These are phyloP conservation scores for Podospora fimiseda DNA, from an alignment of 495 filamentous ascomycete genomes.

Conservation along the genomic window DNA sequence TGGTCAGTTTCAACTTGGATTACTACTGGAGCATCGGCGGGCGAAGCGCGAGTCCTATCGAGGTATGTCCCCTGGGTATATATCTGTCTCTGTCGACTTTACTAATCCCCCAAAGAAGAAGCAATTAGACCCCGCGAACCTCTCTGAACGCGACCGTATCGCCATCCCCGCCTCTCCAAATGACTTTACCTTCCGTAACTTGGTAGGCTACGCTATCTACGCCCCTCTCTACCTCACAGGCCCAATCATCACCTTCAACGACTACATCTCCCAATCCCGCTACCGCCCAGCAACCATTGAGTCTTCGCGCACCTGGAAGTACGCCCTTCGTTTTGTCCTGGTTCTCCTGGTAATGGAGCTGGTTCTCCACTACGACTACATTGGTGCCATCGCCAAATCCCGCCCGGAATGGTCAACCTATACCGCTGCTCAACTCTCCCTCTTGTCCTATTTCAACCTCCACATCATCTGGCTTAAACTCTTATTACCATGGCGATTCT, in stretches of 20 bases:
- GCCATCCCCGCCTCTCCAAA: constrained; percentile 59
- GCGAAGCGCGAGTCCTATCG: constrained; percentile 59
- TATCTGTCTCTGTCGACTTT: no score
- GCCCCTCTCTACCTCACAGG: constrained; percentile 88
- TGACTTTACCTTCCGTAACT: constrained; percentile 77
- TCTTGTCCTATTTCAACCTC: constrained; percentile 94
- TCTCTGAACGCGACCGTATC: constrained; percentile 84
- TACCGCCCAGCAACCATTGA: constrained; percentile 65
- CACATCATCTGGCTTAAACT: constrained; percentile 98
- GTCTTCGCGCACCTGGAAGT: constrained; percentile 57
- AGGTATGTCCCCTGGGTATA: constrained; percentile 71
- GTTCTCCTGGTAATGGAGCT: constrained; percentile 87
- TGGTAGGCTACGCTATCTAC: constrained; percentile 82
- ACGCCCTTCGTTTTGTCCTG: constrained; percentile 77
- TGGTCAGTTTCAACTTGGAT: constrained; percentile 96
- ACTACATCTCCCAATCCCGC: constrained; percentile 80
- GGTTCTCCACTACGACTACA: constrained; percentile 88
- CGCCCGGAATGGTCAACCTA: constrained; percentile 73
- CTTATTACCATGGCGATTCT: constrained; percentile 92
- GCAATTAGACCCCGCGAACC: constrained; percentile 74
- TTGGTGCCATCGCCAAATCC: constrained; percentile 83
- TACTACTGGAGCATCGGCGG: constrained; percentile 85
- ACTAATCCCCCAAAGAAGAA: constrained; percentile 91
- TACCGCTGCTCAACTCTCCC: constrained; percentile 78
- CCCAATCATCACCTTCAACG: constrained; percentile 95